Evolutionary conservation across 139 green algal species (phyloP), one percentile per base, ranked within the genome.

Genomic region (Chlorella sp.): DNA sequence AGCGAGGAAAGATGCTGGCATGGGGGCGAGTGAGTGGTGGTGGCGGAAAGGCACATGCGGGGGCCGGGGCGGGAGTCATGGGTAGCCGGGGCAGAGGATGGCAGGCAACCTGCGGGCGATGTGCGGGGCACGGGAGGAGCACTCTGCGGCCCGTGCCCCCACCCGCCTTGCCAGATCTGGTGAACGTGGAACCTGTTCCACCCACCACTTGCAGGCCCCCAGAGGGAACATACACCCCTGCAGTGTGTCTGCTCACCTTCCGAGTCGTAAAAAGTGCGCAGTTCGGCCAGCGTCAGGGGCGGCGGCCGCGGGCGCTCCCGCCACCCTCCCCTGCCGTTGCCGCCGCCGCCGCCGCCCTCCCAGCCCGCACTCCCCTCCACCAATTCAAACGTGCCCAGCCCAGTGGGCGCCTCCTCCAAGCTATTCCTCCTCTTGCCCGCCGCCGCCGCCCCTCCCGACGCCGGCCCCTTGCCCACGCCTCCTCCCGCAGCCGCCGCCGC

Each of bases 371-470:
- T 36, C 60, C 87, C 82, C 81, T 97, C 95, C 19, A 97, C 60
- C n/a, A 97, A 36, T 90, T 97, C 95, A 91, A 97, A 97, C 3
- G 89, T 84, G 30, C 95, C 95, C 42, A 97, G 83, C 34, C 76
- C 87, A 5, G 95, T 97, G 28, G 88, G 75, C 24, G 93, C 91
- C 26, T 85, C 84, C 30, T 87, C 84, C 32, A 84, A 40, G 61
- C 85, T 88, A 73, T 68, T 75, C 40, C 75, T 79, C 48, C 90
- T 42, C 12, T 28, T n/a, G 3, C 36, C 77, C n/a, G 37, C 30
- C 71, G 48, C 36, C 36, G 69, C 42, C 9, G 32, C 42, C 7
- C 1, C 78, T 81, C 61, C 53, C 64, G 60, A 15, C 36, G 84
- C 66, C 34, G n/a, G 19, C 32, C 53, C 34, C 18, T 11, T 60